These are phyloP conservation scores for Coemansia sp. DNA, from an alignment of 192 early-diverging fungal genomes.

Conservation along the genomic window DNA sequence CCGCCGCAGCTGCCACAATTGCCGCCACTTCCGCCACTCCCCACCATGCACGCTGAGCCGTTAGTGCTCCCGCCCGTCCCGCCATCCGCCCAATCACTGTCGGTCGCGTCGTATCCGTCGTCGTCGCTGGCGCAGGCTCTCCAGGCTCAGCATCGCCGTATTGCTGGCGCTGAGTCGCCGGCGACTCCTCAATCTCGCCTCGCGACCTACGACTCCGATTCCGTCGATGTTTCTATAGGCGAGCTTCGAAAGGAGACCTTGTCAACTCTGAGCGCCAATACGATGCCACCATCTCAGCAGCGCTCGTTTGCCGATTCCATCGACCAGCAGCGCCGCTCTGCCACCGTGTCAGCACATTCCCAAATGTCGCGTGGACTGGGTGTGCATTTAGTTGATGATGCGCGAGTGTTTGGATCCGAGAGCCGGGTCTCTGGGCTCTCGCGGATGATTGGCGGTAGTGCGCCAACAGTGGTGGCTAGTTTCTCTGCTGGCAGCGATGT, in stretches of 20 bases:
- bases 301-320: not conserved
- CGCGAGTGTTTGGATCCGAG: slow-evolving; percentile 22
- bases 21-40: not conserved
- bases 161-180: slow-evolving; percentile 11
- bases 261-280: not conserved
- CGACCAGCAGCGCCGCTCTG: not conserved
- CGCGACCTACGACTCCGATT: not conserved
- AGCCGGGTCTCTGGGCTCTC: slow-evolving; percentile 28
- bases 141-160: slow-evolving; percentile 19
- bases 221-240: not conserved
- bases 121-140: not conserved
- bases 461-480: slow-evolving; percentile 1
- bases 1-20: too few species aligned
- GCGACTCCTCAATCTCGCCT: not conserved
- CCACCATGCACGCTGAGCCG: not conserved
- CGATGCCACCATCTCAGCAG: slow-evolving; percentile 3
- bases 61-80: slow-evolving; percentile 6
- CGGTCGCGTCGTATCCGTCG: slow-evolving; percentile 10
- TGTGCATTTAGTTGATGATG: not conserved
- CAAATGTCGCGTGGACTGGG: not conserved
- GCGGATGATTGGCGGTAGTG: slow-evolving; percentile 18
- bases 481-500: slow-evolving; percentile 10
- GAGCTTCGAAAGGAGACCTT: not conserved
- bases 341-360: not conserved
- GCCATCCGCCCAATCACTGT: slow-evolving; percentile 6